Evolutionary conservation across 495 filamentous ascomycete genomes (phyloP).

Genomic region (Penicillium macrosclerotiorum): DNA sequence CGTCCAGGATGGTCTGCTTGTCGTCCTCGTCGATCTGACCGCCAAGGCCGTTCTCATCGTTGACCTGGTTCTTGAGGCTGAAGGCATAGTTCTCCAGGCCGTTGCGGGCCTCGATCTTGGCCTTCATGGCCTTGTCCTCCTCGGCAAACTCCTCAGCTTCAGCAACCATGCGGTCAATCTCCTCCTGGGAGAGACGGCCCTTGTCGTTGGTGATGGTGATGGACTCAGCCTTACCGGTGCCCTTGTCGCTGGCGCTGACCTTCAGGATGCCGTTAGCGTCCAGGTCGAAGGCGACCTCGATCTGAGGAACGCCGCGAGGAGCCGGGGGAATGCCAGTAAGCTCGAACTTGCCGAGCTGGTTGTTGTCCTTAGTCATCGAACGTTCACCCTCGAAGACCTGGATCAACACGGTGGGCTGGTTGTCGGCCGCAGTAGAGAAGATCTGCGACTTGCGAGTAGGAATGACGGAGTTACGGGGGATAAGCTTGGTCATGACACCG

Average conservation of each 20-base stretch:
- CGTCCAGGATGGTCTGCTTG: conserved; percentile 95
- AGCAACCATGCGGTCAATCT: conserved; percentile 97
- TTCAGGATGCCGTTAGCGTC: conserved; percentile 99
- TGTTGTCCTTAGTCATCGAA: conserved; percentile 99
- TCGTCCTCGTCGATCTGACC: conserved; percentile 98
- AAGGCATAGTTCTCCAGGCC: conserved; percentile 95
- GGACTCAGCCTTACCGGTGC: conserved; percentile 95
- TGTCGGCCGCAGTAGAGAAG: conserved; percentile 99
- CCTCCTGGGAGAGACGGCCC: conserved; percentile 95
- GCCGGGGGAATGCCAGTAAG: conserved; percentile 95
- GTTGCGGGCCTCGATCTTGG: conserved; percentile 93
- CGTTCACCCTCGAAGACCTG: conserved; percentile 99
- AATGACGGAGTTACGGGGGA: conserved; percentile 98
- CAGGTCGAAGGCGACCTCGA: conserved; percentile 97
- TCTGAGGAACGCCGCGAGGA: conserved; percentile 97
- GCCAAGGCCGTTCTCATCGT: conserved; percentile 94
- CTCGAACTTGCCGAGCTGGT: conserved; percentile 97
- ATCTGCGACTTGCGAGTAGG: conserved; percentile 99
- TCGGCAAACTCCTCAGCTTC: conserved; percentile 98
- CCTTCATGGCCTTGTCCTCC: conserved; percentile 96
- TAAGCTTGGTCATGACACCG: conserved; percentile 98
- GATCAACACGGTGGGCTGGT: conserved; percentile 98
- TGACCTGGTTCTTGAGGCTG: conserved; percentile 98
- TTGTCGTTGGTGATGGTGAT: conserved; percentile 99
- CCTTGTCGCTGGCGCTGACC: conserved; percentile 97